A percentile compares a stretch with the other conserved stretches of the same genome.
These are phyloP conservation scores for Cladochytrium replicatum DNA, from an alignment of 192 early-diverging fungal genomes.

Conservation along the genomic window DNA sequence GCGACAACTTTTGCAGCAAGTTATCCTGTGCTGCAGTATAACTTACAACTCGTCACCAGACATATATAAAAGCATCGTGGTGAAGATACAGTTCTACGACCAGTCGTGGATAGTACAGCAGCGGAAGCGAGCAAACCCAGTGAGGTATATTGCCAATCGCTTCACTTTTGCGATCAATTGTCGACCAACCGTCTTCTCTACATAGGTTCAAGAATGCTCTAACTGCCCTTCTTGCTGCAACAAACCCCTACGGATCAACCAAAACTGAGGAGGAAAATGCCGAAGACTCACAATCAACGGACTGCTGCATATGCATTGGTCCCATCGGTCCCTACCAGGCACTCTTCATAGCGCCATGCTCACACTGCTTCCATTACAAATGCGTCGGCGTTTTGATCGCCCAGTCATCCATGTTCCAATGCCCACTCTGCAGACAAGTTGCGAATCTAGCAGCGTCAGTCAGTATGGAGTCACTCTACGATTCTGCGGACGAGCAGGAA, in stretches of 20 bases:
- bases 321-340: conserved; percentile 47
- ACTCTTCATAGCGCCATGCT: conserved; percentile 52
- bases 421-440: conserved; percentile 52
- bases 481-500: too few species aligned
- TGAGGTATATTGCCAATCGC: conserved; percentile 21
- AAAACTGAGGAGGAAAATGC: conserved; percentile 23
- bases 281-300: conserved; percentile 27
- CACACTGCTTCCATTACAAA: conserved; percentile 55
- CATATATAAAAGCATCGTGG: conserved; percentile 36
- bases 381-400: conserved; percentile 37
- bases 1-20: not conserved
- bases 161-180: not conserved
- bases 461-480: conserved; percentile 33
- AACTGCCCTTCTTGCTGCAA: conserved; percentile 39
- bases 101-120: conserved; percentile 37
- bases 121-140: conserved; percentile 41
- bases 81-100: conserved; percentile 40
- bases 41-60: conserved; percentile 15
- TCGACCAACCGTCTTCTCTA: not conserved
- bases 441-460: conserved; percentile 48
- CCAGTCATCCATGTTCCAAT: conserved; percentile 50
- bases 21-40: not conserved
- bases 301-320: conserved; percentile 52
- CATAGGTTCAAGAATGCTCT: conserved; percentile 36
- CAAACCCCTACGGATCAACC: conserved; percentile 39